These are phyloP conservation scores for Citrus medica DNA, from an alignment of 345 rosid species.

Conservation along the genomic window DNA sequence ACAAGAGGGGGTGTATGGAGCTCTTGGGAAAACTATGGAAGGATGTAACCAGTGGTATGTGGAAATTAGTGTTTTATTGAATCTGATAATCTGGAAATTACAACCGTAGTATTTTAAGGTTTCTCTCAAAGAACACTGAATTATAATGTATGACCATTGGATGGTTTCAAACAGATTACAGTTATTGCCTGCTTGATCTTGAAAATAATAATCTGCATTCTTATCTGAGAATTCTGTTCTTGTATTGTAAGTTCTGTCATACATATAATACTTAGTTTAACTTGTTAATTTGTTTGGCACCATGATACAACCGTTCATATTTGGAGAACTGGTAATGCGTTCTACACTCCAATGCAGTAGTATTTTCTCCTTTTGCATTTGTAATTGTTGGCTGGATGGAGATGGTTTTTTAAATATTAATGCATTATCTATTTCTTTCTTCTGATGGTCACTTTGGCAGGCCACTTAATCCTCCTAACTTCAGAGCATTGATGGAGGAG, in stretches of 20 bases:
- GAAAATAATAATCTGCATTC: not conserved
- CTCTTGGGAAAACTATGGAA: conserved; percentile 66
- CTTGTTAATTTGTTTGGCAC: not conserved
- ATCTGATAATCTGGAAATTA: not conserved
- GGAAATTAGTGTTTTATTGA: not conserved
- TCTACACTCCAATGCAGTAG: not conserved
- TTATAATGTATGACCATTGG: not conserved
- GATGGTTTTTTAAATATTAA: not conserved
- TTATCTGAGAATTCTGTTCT: not conserved
- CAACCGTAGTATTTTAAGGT: not conserved
- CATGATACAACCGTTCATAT: not conserved
- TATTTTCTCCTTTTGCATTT: not conserved
- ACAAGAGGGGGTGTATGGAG: conserved; percentile 63
- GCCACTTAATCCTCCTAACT: conserved; percentile 61
- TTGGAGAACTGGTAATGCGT: not conserved
- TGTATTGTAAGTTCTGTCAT: not conserved
- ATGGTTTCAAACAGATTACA: not conserved
- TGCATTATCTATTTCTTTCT: conserved; percentile 1
- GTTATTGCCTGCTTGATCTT: not conserved
- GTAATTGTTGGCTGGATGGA: not conserved
- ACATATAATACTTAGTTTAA: not conserved
- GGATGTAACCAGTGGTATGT: conserved; percentile 81
- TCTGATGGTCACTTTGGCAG: conserved; percentile 30
- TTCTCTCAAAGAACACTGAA: not conserved
- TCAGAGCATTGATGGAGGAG: conserved; percentile 62